phyloP scores from a whole-genome alignment of 495 filamentous ascomycete genomes.

The Penicillium chermesinum region DNA sequence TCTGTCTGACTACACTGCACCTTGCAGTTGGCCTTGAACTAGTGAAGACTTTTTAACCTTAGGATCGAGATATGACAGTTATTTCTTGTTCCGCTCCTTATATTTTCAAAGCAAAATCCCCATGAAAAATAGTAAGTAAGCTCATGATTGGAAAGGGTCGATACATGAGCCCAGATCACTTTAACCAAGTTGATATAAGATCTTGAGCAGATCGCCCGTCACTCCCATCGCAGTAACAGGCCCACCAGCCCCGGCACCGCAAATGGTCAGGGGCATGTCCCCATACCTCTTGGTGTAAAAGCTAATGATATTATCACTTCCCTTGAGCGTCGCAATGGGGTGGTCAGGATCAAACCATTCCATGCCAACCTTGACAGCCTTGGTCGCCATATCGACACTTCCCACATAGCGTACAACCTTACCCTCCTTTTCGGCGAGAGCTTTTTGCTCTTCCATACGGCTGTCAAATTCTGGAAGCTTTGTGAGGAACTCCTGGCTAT shows the following conservation, averaged over 20 bases:
- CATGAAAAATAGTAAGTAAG: too few species aligned
- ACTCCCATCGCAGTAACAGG: constrained; percentile 5
- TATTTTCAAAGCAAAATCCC: too few species aligned
- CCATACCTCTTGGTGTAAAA: constrained; percentile 4
- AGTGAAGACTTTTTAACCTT: too few species aligned
- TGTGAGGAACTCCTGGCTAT: neutral
- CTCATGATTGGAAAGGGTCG: too few species aligned
- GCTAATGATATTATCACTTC: constrained; percentile 6
- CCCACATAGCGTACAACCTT: constrained; percentile 2
- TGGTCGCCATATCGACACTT: constrained; percentile 2
- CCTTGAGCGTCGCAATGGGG: constrained; percentile 2
- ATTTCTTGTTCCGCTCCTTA: too few species aligned
- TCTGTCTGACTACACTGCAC: too few species aligned
- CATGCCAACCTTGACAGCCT: constrained; percentile 4
- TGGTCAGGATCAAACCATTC: constrained; percentile 3
- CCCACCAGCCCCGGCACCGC: constrained; percentile 1
- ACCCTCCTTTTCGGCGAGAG: neutral
- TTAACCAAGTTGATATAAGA: constrained; percentile 1
- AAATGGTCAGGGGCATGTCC: neutral
- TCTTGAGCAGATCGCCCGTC: constrained; percentile 1
- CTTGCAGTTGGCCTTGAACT: too few species aligned
- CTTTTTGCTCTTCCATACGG: constrained; percentile 2
- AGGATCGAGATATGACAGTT: too few species aligned
- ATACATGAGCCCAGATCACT: too few species aligned
- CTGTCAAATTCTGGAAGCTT: neutral